A percentile compares a stretch with the other conserved stretches of the same genome.
phyloP scores from a whole-genome alignment of 2,329 filamentous ascomycete species.

The Fusarium coffeatum region DNA sequence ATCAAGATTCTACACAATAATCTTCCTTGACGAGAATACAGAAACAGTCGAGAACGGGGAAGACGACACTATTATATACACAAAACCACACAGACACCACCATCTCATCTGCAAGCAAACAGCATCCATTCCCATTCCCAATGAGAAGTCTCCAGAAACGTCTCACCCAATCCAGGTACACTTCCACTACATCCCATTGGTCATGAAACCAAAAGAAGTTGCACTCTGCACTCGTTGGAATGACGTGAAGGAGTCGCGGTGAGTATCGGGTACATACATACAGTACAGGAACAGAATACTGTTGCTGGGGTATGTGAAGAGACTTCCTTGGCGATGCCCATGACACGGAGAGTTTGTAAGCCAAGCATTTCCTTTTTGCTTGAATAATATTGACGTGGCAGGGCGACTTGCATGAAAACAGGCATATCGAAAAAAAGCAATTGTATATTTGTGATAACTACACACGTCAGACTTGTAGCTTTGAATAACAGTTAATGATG shows the following conservation, averaged over 20 bases:
- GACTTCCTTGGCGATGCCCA: slow-evolving; percentile 17
- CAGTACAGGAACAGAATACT: not conserved
- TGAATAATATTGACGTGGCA: slow-evolving; percentile 8
- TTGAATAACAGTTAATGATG: not conserved
- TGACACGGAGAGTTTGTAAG: slow-evolving; percentile 21
- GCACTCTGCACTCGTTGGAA: slow-evolving; percentile 12
- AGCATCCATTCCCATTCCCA: not conserved
- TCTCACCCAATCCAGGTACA: slow-evolving; percentile 5
- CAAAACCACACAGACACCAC: not conserved
- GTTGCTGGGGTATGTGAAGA: slow-evolving; percentile 1
- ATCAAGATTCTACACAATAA: not conserved
- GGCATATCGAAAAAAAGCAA: slow-evolving; percentile 1
- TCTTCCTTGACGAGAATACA: not conserved
- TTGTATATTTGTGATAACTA: not conserved
- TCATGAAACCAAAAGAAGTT: not conserved
- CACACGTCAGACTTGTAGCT: not conserved
- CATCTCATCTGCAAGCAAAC: slow-evolving; percentile 1
- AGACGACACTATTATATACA: slow-evolving; percentile 17
- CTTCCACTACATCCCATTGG: slow-evolving; percentile 26
- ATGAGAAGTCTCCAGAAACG: slow-evolving; percentile 6
- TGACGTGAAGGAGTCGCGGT: slow-evolving; percentile 25
- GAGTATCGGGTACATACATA: slow-evolving; percentile 24
- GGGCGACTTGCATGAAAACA: not conserved
- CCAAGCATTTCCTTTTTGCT: slow-evolving; percentile 2
- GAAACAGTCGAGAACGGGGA: not conserved